Base-by-base conservation (phyloP, 495 filamentous ascomycete species). In the Letharia lupina region DNA sequence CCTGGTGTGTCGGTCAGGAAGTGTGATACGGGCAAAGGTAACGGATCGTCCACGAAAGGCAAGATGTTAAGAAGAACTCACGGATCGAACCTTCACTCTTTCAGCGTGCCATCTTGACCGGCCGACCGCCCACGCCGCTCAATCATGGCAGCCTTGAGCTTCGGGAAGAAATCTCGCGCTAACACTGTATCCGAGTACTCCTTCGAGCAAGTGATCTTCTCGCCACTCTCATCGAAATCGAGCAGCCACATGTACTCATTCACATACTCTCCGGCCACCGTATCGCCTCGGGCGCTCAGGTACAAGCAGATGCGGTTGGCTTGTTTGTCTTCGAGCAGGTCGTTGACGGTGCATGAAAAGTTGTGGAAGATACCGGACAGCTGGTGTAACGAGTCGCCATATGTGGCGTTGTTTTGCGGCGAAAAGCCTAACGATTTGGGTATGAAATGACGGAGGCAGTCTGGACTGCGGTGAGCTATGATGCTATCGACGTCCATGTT, bases 221-320 rank as follows among this genome's bases (percentile, higher is more conserved):
- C 68, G 11, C 71, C 70, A 31, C 20, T 66, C 52, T 77, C 70
- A 62, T 79, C 75, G 68, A 78, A 78, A 42, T 72, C 74, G 44
- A 80, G 67, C 42, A 76, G 70, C 72, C 77, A 78, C n/a, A 80
- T 74, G 65, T 80, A 78, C 65, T 78, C 75, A 54, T 72, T 72
- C 3, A 68, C 60, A 18, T 72, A 72, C 37, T 69, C 62, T 4
- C 70, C 70, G 12, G 65, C 67, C 31, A 59, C 42, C 15, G 70
- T 72, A 16, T 72, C 70, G 13, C 66, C 70, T 42, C 62, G 62
- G n/a, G 70, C 70, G n/a, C 57, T 70, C 35, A 72, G 35, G 54
- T 62, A 70, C 56, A 72, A 50, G 39, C 66, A 67, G 20, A 72
- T 69, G 23, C 65, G 64, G 59, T 61, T 64, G 44, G 67, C 65